A percentile compares a stretch with the other conserved stretches of the same genome.
Conservation (phyloP, 2,329 filamentous ascomycete genomes). For the Xylaria sp. region DNA sequence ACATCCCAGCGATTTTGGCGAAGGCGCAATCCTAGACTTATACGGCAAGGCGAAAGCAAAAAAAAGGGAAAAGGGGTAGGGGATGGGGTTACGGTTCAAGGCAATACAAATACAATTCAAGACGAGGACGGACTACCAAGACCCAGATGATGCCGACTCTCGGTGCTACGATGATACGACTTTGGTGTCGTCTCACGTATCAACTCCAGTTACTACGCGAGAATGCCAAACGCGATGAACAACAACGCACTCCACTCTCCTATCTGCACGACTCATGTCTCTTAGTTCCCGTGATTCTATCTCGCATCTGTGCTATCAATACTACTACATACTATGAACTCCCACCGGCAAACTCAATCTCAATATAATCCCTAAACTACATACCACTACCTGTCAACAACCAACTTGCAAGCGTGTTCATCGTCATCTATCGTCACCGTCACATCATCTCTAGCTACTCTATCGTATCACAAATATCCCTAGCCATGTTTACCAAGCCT, state of each 20-base stretch:
- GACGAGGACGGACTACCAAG: conserved; percentile 8
- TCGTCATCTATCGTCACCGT: conserved; percentile 16
- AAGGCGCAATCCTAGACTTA: conserved; percentile 23
- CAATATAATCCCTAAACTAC: not conserved
- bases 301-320: not conserved
- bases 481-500: conserved; percentile 25
- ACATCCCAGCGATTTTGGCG: conserved; percentile 66
- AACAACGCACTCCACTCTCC: too few relatives aligned
- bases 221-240: not conserved
- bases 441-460: conserved; percentile 14
- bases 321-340: not conserved
- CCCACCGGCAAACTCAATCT: not conserved
- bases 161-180: conserved; percentile 3
- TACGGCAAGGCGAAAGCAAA: not conserved
- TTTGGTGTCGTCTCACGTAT: conserved; percentile 1
- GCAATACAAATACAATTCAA: conserved; percentile 4
- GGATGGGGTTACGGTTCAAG: conserved; percentile 3
- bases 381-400: not conserved
- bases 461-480: not conserved
- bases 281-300: not conserved
- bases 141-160: conserved; percentile 5
- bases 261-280: not conserved
- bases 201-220: conserved; percentile 2
- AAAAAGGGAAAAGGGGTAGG: not conserved
- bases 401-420: conserved; percentile 2